Conservation (phyloP, 257 asterid species). For the Knoxia roxburghii region DNA sequence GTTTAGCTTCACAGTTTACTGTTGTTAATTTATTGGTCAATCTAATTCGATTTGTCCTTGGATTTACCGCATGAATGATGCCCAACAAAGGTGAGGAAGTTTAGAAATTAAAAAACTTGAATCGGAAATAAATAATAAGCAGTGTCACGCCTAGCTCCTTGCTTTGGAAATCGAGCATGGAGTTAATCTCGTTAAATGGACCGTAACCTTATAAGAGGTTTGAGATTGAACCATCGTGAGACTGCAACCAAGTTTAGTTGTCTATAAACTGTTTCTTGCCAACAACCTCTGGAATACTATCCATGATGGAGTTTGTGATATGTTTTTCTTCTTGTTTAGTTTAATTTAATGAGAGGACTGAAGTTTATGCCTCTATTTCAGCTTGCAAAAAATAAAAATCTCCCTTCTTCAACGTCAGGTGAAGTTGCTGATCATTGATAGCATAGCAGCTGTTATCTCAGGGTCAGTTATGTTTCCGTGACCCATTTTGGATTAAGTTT, state of each 20-base stretch:
- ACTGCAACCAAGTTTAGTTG: neutral
- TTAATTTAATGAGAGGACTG: neutral
- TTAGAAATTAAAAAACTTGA: neutral
- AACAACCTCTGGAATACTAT: too few species aligned
- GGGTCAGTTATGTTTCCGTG: constrained; percentile 44
- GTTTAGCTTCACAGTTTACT: neutral
- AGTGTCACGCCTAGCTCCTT: neutral
- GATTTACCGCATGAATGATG: too few species aligned
- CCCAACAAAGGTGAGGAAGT: neutral
- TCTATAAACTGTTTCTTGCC: neutral
- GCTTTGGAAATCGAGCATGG: neutral
- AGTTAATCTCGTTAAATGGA: neutral
- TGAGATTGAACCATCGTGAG: constrained; percentile 4
- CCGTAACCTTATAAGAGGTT: neutral
- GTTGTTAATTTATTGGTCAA: neutral
- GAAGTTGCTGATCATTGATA: constrained; percentile 72
- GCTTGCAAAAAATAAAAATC: constrained; percentile 68
- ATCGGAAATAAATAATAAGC: neutral
- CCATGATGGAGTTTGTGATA: neutral
- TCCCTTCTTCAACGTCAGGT: constrained; percentile 57
- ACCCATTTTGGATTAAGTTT: constrained; percentile 2
- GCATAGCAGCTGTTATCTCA: constrained; percentile 80
- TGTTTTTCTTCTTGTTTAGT: neutral
- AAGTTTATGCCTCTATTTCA: constrained; percentile 21
- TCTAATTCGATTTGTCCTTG: neutral